Base-by-base conservation (phyloP, 768 basidiomycete genomes). In the Tulasnella sp. region DNA sequence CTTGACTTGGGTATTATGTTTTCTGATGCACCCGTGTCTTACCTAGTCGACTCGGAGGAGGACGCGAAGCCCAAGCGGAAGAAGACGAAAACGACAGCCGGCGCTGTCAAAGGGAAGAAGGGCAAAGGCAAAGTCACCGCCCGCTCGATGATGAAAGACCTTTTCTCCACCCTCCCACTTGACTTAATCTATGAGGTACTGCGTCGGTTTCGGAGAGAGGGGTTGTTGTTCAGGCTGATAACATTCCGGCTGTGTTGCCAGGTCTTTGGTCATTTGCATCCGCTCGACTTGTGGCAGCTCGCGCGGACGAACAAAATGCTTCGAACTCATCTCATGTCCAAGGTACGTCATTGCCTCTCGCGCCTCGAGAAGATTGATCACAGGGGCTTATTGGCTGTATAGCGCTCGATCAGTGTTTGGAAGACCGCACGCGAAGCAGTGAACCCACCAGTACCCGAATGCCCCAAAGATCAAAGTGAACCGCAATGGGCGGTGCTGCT, bases 381-480 rank as follows among this genome's bases (percentile, higher is more conserved):
- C 26, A n/a, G 6, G n/a, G 16, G 2, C 35, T 26, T 34, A 34
- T 5, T 2, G 14, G 3, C 5, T 26, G 40, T 9, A 1, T 3
- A 70, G 69, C 41, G 29, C 44, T 70, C 69, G 14, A 2, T 62
- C 12, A 70, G 22, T 26, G 37, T 62, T 26, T 70, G 69, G 69
- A 70, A 62, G 35, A 29, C 8, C 1, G 69, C 69, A 0, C 41
- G 69, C 0, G 19, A 32, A 19, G 47, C 36, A 17, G 39, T 67
- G 19, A 6, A 8, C 0, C 34, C 41, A 7, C 2, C 35, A 0
- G 69, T 70, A 1, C 69, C 69, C 5, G 47, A 70, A 6, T 70
- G 47, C 35, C 69, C 69, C 19, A 26, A 40, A 35, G 69, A 52
- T n/a, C 69, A 70, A 42, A 70, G 69, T 34, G 69, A 70, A 36